phyloP scores from a whole-genome alignment of 2,329 filamentous ascomycete species.

The Kalmusia sp. region DNA sequence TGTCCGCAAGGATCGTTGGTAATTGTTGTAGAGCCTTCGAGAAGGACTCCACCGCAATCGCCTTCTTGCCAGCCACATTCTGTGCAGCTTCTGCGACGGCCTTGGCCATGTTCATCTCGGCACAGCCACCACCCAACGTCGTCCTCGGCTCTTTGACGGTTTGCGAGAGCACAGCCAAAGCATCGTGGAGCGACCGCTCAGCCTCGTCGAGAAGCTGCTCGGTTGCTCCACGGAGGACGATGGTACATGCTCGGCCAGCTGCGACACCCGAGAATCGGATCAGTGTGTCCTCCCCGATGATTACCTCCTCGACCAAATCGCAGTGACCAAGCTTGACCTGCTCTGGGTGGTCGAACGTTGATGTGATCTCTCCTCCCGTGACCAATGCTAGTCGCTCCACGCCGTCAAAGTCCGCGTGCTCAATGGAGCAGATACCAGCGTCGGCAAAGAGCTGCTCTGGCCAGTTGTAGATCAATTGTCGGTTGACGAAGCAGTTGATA shows the following conservation, averaged over 20 bases:
- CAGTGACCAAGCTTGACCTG: slow-evolving; percentile 96
- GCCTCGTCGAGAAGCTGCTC: slow-evolving; percentile 97
- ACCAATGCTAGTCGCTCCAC: slow-evolving; percentile 94
- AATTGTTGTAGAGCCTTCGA: slow-evolving; percentile 88
- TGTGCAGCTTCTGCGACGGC: slow-evolving; percentile 93
- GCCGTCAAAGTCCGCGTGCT: slow-evolving; percentile 98
- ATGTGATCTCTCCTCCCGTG: slow-evolving; percentile 95
- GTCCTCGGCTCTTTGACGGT: slow-evolving; percentile 94
- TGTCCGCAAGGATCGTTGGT: slow-evolving; percentile 96
- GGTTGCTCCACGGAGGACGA: slow-evolving; percentile 93
- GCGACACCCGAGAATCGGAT: slow-evolving; percentile 98
- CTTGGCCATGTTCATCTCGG: slow-evolving; percentile 99
- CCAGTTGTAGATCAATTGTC: slow-evolving; percentile 99
- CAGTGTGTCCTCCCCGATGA: slow-evolving; percentile 96
- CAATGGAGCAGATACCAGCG: slow-evolving; percentile 96
- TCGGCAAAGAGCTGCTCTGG: slow-evolving; percentile 98
- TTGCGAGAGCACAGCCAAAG: slow-evolving; percentile 93
- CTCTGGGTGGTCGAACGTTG: slow-evolving; percentile 97
- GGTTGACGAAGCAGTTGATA: slow-evolving; percentile 99
- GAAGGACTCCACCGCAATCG: slow-evolving; percentile 90
- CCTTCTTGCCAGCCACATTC: slow-evolving; percentile 95
- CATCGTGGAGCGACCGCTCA: slow-evolving; percentile 94
- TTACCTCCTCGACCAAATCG: slow-evolving; percentile 95
- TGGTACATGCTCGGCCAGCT: slow-evolving; percentile 92
- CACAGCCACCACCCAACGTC: slow-evolving; percentile 92